phyloP scores from a whole-genome alignment of 129 eudicot species.

The Pulicaria dysenterica region DNA sequence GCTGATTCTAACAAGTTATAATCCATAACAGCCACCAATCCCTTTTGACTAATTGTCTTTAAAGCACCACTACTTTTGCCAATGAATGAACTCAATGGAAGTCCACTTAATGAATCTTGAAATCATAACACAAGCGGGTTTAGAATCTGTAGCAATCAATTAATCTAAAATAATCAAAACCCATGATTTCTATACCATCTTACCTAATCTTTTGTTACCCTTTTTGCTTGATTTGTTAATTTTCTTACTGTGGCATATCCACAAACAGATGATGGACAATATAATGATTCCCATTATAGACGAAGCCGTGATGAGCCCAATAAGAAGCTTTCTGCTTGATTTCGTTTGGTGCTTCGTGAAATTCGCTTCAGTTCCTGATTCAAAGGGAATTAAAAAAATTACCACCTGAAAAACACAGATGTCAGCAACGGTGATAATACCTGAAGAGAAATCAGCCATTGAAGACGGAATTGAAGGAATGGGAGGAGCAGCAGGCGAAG shows the following conservation, averaged over 20 bases:
- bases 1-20: conserved; percentile 55
- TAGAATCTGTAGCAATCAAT: not conserved
- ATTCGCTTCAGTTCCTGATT: conserved; percentile 35
- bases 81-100: conserved; percentile 38
- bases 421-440: conserved; percentile 20
- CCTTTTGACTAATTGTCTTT: conserved; percentile 37
- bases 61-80: conserved; percentile 31
- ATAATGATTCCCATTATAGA: conserved; percentile 45
- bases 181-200: not conserved
- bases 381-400: conserved; percentile 6
- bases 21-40: conserved; percentile 51
- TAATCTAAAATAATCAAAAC: conserved; percentile 13
- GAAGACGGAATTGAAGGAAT: conserved; percentile 41
- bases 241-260: conserved; percentile 50
- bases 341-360: conserved; percentile 28
- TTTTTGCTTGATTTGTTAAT: conserved; percentile 33
- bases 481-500: conserved; percentile 44
- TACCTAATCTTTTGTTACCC: conserved; percentile 44
- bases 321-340: conserved; percentile 43
- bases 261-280: conserved; percentile 41
- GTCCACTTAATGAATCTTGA: conserved; percentile 39
- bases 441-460: conserved; percentile 57
- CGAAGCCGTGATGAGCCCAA: conserved; percentile 47
- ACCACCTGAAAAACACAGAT: not conserved
- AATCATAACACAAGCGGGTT: conserved; percentile 11